Percentiles rank a stretch among this genome's conserved stretches.
Conservation (phyloP, 306 rosid species). For the Vicia faba region DNA sequence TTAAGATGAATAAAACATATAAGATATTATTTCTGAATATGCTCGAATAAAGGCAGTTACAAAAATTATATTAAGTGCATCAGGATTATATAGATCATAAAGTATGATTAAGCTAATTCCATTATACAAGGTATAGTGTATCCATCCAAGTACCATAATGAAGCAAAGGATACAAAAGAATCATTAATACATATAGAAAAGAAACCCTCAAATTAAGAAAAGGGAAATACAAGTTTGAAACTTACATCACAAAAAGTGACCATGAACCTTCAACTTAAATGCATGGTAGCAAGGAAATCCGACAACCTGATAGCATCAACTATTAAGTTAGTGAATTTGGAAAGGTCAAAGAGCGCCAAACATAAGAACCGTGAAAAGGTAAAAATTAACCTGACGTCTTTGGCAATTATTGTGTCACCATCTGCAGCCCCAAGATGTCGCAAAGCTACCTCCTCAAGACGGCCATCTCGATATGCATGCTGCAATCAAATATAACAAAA, state of each 20-base stretch:
- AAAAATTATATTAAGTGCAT: no score
- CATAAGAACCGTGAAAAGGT: conserved; percentile 5
- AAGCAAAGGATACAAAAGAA: conserved; percentile 12
- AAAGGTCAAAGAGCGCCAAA: conserved; percentile 5
- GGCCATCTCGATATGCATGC: conserved; percentile 91
- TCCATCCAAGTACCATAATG: conserved; percentile 10
- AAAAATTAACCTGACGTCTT: conserved; percentile 68
- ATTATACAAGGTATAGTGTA: background rate
- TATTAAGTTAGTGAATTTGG: conserved; percentile 34
- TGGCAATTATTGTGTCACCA: conserved; percentile 81
- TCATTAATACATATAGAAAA: conserved; percentile 6
- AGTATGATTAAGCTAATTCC: no score
- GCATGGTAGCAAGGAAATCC: conserved; percentile 78
- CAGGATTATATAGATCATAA: no score
- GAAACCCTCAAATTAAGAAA: conserved; percentile 13
- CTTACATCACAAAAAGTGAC: conserved; percentile 51
- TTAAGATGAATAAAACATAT: background rate
- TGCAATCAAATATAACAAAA: conserved; percentile 47
- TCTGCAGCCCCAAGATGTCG: conserved; percentile 93
- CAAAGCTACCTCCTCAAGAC: conserved; percentile 73
- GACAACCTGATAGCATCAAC: conserved; percentile 71
- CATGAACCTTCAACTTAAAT: conserved; percentile 60
- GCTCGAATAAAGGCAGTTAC: background rate
- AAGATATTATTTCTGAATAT: background rate
- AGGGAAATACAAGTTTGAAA: conserved; percentile 31